phyloP scores from a whole-genome alignment of 2,329 filamentous ascomycete genomes.

The Verruconis gallopava region DNA sequence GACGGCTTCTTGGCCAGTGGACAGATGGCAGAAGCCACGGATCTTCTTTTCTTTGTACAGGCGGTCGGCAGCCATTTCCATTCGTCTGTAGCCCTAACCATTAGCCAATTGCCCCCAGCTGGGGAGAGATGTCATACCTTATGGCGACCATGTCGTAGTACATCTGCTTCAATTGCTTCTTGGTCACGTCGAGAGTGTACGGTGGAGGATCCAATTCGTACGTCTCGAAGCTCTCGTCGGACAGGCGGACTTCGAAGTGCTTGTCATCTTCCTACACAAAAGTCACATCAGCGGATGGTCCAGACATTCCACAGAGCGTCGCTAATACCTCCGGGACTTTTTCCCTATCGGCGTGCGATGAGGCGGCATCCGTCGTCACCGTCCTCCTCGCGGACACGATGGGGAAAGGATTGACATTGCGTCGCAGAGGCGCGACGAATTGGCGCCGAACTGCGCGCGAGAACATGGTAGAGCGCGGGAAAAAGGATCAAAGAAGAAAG shows the following conservation, averaged over 20 bases:
- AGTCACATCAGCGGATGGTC: constrained; percentile 1
- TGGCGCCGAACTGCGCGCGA: constrained; percentile 27
- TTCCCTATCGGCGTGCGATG: constrained; percentile 72
- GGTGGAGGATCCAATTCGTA: constrained; percentile 95
- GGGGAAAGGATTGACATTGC: constrained; percentile 23
- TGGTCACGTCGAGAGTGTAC: constrained; percentile 86
- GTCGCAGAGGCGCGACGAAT: constrained; percentile 26
- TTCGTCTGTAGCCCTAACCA: constrained; percentile 54
- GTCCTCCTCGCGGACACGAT: constrained; percentile 36
- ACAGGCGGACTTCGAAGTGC: constrained; percentile 81
- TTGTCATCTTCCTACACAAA: constrained; percentile 70
- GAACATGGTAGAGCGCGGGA: constrained; percentile 20
- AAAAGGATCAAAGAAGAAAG: too few relatives aligned
- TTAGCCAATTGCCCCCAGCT: background rate
- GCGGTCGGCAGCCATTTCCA: constrained; percentile 98
- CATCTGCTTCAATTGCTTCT: constrained; percentile 97
- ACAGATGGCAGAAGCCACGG: constrained; percentile 97
- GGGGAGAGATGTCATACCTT: constrained; percentile 48
- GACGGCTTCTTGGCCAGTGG: constrained; percentile 94
- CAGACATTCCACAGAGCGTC: constrained; percentile 18
- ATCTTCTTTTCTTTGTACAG: constrained; percentile 99
- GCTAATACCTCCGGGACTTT: constrained; percentile 56
- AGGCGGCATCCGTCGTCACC: constrained; percentile 93
- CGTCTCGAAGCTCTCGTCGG: constrained; percentile 98
- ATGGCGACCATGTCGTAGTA: constrained; percentile 95